These are phyloP conservation scores for Hypoxylon subgilvum DNA, from an alignment of 495 filamentous ascomycete genomes.

Conservation along the genomic window DNA sequence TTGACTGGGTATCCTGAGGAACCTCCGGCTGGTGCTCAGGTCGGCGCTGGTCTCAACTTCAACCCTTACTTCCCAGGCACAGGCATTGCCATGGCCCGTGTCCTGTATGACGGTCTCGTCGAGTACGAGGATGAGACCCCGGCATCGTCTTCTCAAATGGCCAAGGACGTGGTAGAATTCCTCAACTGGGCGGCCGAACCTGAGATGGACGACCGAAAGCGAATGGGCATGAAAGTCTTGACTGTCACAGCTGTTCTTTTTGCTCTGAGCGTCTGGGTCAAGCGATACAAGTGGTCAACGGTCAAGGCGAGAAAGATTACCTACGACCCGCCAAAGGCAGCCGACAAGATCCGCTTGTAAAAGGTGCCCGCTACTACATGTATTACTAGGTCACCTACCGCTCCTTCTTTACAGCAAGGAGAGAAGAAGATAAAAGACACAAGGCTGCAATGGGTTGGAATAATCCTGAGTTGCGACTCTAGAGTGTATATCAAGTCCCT, in stretches of 20 bases:
- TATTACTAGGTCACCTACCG: conserved; percentile 49
- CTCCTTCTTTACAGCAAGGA: conserved; percentile 46
- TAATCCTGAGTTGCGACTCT: conserved; percentile 39
- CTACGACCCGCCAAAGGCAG: conserved; percentile 74
- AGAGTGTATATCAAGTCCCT: conserved; percentile 46
- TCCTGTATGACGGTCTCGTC: conserved; percentile 95
- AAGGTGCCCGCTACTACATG: conserved; percentile 45
- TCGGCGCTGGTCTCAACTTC: conserved; percentile 93
- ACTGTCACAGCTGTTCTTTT: conserved; percentile 76
- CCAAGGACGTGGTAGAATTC: conserved; percentile 98
- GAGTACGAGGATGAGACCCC: conserved; percentile 98
- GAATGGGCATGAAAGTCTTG: conserved; percentile 97
- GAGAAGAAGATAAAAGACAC: conserved; percentile 41
- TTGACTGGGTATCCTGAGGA: conserved; percentile 99
- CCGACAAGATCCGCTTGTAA: conserved; percentile 46
- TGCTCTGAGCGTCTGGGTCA: conserved; percentile 93
- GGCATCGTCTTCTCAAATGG: conserved; percentile 97
- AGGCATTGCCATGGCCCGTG: conserved; percentile 98
- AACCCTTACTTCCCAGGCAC: conserved; percentile 99
- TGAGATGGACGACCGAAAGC: conserved; percentile 98
- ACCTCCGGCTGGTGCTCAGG: conserved; percentile 80
- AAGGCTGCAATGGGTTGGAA: conserved; percentile 30
- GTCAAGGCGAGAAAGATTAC: conserved; percentile 94
- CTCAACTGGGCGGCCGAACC: conserved; percentile 99
- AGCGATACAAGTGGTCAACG: conserved; percentile 97